Conservation (phyloP, 345 rosid species). For the Syzygium oleosum region DNA sequence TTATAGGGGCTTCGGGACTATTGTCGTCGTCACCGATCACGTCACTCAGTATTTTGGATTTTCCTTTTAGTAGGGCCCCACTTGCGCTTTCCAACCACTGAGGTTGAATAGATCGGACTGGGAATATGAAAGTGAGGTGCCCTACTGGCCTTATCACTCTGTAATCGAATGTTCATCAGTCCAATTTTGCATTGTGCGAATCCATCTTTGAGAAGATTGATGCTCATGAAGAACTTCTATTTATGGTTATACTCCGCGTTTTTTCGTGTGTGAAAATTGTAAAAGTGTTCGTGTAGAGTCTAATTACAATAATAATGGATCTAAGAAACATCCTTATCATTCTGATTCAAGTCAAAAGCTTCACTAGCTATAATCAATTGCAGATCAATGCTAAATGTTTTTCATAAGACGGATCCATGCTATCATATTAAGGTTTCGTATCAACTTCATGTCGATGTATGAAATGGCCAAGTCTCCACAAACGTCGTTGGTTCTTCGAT, state of each 20-base stretch:
- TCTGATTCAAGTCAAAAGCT: neutral
- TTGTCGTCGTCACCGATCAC: neutral
- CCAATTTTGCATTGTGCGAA: neutral
- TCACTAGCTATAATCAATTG: neutral
- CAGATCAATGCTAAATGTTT: neutral
- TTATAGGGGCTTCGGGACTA: neutral
- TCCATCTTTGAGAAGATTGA: neutral
- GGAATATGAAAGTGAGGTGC: neutral
- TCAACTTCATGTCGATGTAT: neutral
- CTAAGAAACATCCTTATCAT: neutral
- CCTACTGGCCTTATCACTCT: neutral
- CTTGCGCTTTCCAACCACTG: neutral
- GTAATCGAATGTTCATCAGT: neutral
- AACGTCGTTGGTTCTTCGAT: neutral
- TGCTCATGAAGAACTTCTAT: neutral
- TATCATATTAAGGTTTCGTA: neutral
- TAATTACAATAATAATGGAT: neutral
- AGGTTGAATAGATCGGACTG: neutral
- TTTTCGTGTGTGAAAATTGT: neutral
- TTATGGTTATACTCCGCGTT: neutral
- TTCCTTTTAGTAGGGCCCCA: neutral
- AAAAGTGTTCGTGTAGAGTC: neutral
- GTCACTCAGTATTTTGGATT: neutral
- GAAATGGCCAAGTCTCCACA: neutral
- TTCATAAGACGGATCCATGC: neutral